A percentile compares a stretch with the other conserved stretches of the same genome.
These are phyloP conservation scores for Kwoniella botswanensis DNA, from an alignment of 768 basidiomycete genomes.

Conservation along the genomic window DNA sequence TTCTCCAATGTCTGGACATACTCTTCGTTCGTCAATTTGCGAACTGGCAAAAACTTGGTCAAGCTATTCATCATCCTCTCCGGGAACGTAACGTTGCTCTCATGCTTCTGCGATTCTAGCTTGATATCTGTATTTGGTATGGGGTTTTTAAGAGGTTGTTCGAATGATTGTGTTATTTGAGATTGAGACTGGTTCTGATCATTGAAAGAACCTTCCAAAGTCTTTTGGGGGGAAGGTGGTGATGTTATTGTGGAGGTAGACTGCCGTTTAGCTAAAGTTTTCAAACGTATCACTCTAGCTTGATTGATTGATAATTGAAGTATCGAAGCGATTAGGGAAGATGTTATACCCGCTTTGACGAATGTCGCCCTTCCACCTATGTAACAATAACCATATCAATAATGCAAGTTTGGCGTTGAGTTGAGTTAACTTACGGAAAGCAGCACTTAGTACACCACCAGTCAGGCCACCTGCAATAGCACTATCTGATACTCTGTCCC, in stretches of 20 bases:
- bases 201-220: no score
- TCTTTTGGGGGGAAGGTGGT: no score
- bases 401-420: background rate
- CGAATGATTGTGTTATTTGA: constrained; percentile 11
- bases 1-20: constrained; percentile 68
- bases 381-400: background rate
- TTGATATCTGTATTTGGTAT: background rate
- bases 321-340: constrained; percentile 65
- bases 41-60: constrained; percentile 63
- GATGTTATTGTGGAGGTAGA: background rate
- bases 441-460: constrained; percentile 65
- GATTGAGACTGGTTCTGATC: background rate
- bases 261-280: constrained; percentile 59
- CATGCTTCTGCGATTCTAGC: constrained; percentile 1
- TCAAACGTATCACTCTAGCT: constrained; percentile 66
- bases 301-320: constrained; percentile 77
- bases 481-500: constrained; percentile 70
- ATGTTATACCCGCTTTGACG: constrained; percentile 68
- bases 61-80: constrained; percentile 50
- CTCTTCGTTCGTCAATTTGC: constrained; percentile 72
- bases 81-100: constrained; percentile 30
- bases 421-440: constrained; percentile 11
- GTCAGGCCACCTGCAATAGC: constrained; percentile 73
- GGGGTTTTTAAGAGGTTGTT: constrained; percentile 2
- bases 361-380: constrained; percentile 70